Percentiles rank a stretch among this genome's conserved stretches.
phyloP scores from a whole-genome alignment of 2,329 filamentous ascomycete genomes.

The Hypoxylon sp. region DNA sequence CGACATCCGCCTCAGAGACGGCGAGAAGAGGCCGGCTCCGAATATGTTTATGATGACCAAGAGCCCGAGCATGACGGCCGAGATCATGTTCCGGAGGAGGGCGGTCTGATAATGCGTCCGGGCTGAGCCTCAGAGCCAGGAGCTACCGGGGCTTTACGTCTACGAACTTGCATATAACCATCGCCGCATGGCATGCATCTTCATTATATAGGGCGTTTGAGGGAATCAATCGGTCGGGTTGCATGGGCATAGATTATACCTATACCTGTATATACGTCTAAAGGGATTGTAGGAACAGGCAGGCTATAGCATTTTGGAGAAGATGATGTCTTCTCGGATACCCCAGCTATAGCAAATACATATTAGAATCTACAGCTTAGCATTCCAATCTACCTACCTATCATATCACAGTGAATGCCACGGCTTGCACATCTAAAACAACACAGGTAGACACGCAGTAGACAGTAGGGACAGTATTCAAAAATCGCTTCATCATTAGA shows the following conservation, averaged over 20 bases:
- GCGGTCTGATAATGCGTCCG: neutral
- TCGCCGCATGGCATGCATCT: neutral
- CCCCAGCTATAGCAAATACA: constrained; percentile 9
- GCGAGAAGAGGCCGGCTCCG: constrained; percentile 45
- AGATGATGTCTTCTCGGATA: constrained; percentile 15
- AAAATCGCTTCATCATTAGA: constrained; percentile 34
- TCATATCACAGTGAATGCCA: neutral
- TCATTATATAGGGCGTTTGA: constrained; percentile 19
- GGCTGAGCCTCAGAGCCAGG: constrained; percentile 30
- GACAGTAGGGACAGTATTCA: constrained; percentile 9
- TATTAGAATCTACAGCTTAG: neutral
- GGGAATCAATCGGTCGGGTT: neutral
- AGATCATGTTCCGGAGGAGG: constrained; percentile 48
- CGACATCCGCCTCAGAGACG: constrained; percentile 52
- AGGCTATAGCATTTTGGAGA: constrained; percentile 8
- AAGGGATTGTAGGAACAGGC: constrained; percentile 4
- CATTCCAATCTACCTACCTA: no score
- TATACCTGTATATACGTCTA: constrained; percentile 22
- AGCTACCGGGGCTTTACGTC: constrained; percentile 17
- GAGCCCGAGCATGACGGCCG: constrained; percentile 49
- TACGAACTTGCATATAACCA: constrained; percentile 13
- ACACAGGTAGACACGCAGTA: neutral
- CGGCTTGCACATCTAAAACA: neutral
- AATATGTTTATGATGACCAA: constrained; percentile 53
- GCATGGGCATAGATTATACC: constrained; percentile 6